Base-by-base conservation (phyloP, 352 stramenopile genomes). In the Globisporangium middletonii region DNA sequence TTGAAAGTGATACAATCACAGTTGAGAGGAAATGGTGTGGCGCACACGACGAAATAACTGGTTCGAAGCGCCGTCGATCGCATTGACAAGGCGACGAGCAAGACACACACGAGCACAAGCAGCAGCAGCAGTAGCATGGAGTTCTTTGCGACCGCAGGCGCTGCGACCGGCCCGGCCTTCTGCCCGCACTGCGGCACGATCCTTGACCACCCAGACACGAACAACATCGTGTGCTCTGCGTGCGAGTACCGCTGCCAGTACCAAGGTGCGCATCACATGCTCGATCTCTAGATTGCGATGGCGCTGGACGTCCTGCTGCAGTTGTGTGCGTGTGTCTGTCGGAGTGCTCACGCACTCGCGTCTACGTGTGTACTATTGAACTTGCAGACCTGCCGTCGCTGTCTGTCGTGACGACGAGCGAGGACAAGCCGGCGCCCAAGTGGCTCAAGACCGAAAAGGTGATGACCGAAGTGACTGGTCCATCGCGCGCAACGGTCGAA, bases 401-500 rank as follows among this genome's bases (percentile, higher is more conserved):
- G 18, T 84, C 75, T 28, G 77, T 88, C 11, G 72, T 93, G 46
- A 94, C 85, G 16, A 58, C 59, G 15, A 94, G 85, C 50, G 79
- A 94, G 55, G 68, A 88, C 50, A 90, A 89, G 64, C 83, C 81
- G 1, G 66, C 68, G 51, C 79, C 86, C 43, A 90, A 94, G 71
- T 94, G 86, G 86, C 67, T 92, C 52, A 75, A 91, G 62, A 65
- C 73, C 2, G 68, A 89, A 53, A 75, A 83, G 55, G 69, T 75
- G 44, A 79, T 92, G 66, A 89, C 73, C 61, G 66, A 97, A 72
- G 73, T 96, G 73, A 86, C 72, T 56, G 85, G 85, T 30, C 90
- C 94, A 3, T 88, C 88, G 52, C 80, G 92, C 59, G 94, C 94
- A 50, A 98, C 95, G 38, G 96, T 99, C 47, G 96, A 99, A 65